Conservation (phyloP, 352 stramenopile genomes). For the Elongisporangium anandrum region DNA sequence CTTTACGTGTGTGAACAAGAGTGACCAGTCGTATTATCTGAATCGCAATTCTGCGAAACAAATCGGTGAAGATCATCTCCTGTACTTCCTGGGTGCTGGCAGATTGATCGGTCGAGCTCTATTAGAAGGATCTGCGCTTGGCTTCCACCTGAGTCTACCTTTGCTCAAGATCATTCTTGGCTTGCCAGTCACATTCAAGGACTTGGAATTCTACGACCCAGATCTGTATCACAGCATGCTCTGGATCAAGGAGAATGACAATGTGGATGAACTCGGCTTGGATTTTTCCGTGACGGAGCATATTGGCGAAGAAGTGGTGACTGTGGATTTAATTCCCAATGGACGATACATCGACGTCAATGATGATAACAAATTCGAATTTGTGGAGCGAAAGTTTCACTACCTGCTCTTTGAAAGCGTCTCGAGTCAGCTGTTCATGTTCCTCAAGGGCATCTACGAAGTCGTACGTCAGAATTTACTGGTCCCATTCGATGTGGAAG, state of each 20-base stretch:
- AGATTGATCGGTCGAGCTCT: slow-evolving; percentile 12
- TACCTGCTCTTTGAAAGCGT: slow-evolving; percentile 90
- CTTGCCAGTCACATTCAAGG: background rate
- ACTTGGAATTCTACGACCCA: background rate
- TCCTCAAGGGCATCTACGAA: slow-evolving; percentile 92
- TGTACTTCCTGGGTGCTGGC: slow-evolving; percentile 20
- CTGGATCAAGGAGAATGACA: background rate
- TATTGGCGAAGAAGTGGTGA: slow-evolving; percentile 7
- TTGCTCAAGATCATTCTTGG: slow-evolving; percentile 2
- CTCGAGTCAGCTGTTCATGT: slow-evolving; percentile 54
- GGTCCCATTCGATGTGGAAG: slow-evolving; percentile 93
- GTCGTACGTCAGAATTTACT: slow-evolving; percentile 88
- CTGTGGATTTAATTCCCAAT: slow-evolving; percentile 16
- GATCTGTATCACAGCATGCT: background rate
- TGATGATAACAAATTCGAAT: slow-evolving; percentile 90
- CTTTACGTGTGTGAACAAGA: background rate
- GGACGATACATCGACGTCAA: slow-evolving; percentile 63
- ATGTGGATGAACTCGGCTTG: background rate
- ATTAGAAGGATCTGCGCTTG: background rate
- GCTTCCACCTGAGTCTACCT: background rate
- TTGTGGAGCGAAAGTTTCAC: slow-evolving; percentile 79
- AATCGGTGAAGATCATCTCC: slow-evolving; percentile 25
- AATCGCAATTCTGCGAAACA: background rate
- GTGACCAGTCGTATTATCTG: background rate
- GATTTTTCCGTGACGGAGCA: background rate